Conservation (phyloP, 371 early-diverging fungal species). For the Aphelidium insulamus region DNA sequence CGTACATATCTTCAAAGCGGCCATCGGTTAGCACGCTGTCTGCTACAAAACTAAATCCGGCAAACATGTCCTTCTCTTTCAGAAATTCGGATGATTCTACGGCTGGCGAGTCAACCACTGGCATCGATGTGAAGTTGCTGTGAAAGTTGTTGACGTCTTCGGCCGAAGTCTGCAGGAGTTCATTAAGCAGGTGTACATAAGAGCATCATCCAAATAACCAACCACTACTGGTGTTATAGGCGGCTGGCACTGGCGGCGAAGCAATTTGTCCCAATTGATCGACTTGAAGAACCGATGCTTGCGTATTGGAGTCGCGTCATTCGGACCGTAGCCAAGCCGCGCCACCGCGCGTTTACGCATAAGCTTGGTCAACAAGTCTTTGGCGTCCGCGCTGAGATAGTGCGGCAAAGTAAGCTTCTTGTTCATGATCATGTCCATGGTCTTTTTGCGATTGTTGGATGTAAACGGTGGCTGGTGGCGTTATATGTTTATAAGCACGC, state of each 20-base stretch:
- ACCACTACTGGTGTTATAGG: conserved; percentile 54
- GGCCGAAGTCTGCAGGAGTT: conserved; percentile 20
- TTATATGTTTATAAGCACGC: neutral
- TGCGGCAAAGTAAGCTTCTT: conserved; percentile 49
- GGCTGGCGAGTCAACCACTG: conserved; percentile 13
- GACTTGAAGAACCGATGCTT: conserved; percentile 67
- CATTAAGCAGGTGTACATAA: no score
- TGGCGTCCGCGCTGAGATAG: conserved; percentile 37
- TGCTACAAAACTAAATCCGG: no score
- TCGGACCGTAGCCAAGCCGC: conserved; percentile 36
- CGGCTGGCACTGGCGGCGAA: conserved; percentile 32
- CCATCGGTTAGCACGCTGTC: no score
- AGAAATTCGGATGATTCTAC: no score
- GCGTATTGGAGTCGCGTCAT: conserved; percentile 56
- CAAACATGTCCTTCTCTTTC: no score
- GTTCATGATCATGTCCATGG: conserved; percentile 47
- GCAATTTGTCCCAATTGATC: conserved; percentile 51
- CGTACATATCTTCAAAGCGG: no score
- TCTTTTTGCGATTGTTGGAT: conserved; percentile 44
- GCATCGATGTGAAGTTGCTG: conserved; percentile 29
- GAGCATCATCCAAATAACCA: conserved; percentile 6
- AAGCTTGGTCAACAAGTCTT: conserved; percentile 33
- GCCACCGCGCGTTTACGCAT: conserved; percentile 45
- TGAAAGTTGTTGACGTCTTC: conserved; percentile 58
- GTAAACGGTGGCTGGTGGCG: conserved; percentile 39